Conservation (phyloP, 371 early-diverging fungal species). For the Haplosporangium sp. region DNA sequence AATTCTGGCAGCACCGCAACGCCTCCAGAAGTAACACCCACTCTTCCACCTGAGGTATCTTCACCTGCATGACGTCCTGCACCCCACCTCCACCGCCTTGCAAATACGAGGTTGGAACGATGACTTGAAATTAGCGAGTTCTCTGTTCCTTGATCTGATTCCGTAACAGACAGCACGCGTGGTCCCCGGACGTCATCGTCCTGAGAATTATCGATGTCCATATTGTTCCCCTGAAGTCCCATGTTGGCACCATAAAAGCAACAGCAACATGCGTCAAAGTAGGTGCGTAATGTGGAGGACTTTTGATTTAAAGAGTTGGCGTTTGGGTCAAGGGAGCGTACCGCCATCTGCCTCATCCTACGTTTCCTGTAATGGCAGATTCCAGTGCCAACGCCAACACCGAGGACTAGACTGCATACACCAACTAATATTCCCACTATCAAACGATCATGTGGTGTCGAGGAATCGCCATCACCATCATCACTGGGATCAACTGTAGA, state of each 20-base stretch:
- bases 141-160: slow-evolving; percentile 5
- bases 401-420: slow-evolving; percentile 13
- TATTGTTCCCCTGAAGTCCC: not conserved
- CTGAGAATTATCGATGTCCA: not conserved
- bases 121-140: slow-evolving; percentile 1
- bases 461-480: not conserved
- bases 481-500: slow-evolving; percentile 2
- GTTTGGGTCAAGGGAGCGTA: not conserved
- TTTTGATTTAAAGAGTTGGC: not conserved
- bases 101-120: slow-evolving; percentile 14
- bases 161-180: slow-evolving; percentile 2
- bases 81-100: slow-evolving; percentile 25
- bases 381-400: slow-evolving; percentile 11
- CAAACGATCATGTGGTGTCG: slow-evolving; percentile 8
- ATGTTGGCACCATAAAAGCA: not conserved
- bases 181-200: not conserved
- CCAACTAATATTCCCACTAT: slow-evolving; percentile 23
- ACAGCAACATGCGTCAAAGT: slow-evolving; percentile 7
- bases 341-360: not conserved
- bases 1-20: not conserved
- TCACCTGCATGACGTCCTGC: not conserved
- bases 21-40: not conserved
- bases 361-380: slow-evolving; percentile 19
- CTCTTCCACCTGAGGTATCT: not conserved
- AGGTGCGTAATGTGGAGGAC: not conserved